Conservation (phyloP, 1,139 yeast genomes). For the Wickerhamiella pararugosa region DNA sequence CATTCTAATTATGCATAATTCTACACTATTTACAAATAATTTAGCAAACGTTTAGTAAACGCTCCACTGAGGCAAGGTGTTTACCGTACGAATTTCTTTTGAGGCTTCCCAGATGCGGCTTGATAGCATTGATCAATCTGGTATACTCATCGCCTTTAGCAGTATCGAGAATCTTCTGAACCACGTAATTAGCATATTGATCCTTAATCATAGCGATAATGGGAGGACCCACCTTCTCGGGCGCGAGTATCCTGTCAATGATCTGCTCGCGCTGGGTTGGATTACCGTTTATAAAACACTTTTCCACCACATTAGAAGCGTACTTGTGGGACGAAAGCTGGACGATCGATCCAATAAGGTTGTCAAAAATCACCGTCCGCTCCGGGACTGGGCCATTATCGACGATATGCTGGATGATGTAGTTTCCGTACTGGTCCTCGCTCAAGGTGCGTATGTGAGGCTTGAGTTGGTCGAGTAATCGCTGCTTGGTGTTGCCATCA, state of each 20-base stretch:
- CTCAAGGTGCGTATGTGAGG: slow-evolving; percentile 61
- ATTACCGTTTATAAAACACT: slow-evolving; percentile 67
- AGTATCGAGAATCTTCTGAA: slow-evolving; percentile 82
- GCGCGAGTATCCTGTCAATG: slow-evolving; percentile 41
- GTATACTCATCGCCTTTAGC: slow-evolving; percentile 46
- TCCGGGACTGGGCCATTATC: slow-evolving; percentile 56
- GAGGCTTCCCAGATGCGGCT: slow-evolving; percentile 27
- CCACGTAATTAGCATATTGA: slow-evolving; percentile 93
- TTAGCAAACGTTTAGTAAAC: slow-evolving; percentile 26
- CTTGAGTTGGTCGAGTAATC: slow-evolving; percentile 49
- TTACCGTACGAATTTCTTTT: slow-evolving; percentile 44
- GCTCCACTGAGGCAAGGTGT: slow-evolving; percentile 78
- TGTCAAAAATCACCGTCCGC: slow-evolving; percentile 34
- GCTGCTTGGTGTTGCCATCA: slow-evolving; percentile 38
- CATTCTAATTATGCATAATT: too few relatives aligned
- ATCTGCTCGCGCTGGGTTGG: slow-evolving; percentile 46
- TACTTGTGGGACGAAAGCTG: slow-evolving; percentile 85
- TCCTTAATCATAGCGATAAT: slow-evolving; percentile 76
- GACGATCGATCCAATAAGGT: slow-evolving; percentile 47
- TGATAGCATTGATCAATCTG: slow-evolving; percentile 25
- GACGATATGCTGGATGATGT: slow-evolving; percentile 88
- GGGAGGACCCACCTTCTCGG: slow-evolving; percentile 26
- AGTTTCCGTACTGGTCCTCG: slow-evolving; percentile 95
- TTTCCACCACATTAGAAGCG: slow-evolving; percentile 95
- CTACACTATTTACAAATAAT: too few relatives aligned